Base-by-base conservation (phyloP, 192 early-diverging fungal genomes). In the Lunasporangiospora selenospora region DNA sequence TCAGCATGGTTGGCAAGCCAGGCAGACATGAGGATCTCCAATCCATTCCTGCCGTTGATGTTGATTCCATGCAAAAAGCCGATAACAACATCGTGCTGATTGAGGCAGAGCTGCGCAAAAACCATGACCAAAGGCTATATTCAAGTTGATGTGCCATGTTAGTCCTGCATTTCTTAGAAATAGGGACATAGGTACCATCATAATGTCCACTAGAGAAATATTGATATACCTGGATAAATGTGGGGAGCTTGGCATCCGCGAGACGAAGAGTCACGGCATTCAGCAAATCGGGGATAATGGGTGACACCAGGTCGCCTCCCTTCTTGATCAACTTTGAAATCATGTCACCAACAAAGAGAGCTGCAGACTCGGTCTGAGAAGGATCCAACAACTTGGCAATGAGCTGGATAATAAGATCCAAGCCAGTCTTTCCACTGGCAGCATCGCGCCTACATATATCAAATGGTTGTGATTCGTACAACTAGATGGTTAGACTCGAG, bases 261-360 rank as follows among this genome's bases (percentile, higher is more conserved):
- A 98, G 70, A 13, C 92, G 83, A n/a, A 60, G 48, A 1, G 90
- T 81, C 3, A 95, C 88, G 2, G 92, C 92, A 27, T 82, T 83
- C 45, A 98, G 79, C 40, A 99, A 85, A 21, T 91, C 83, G 10
- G 93, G 88, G 38, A 96, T 66, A 10, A 91, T 82, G 37, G 89
- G 85, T 6, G 77, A 54, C 15, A 94, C 76, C 15, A 62, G 62
- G 34, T 83, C 81, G 23, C 87, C 89, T 38, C 75, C 91, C 73
- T 94, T 95, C 73, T 91, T 86, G 58, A 96, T 90, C 43, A 98
- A 65, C 58, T 92, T 95, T 18, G 83, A 85, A 31, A 94, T 88
- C 36, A 98, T 71, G 58, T 93, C 92, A n/a, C 95, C 95, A 23
- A 98, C 87, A 82, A 95, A 96, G 23, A 95, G 71, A 1, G 91